A percentile compares a stretch with the other conserved stretches of the same genome.
Evolutionary conservation across 192 early-diverging fungal genomes (phyloP).

Genomic region (Linnemannia hyalina): DNA sequence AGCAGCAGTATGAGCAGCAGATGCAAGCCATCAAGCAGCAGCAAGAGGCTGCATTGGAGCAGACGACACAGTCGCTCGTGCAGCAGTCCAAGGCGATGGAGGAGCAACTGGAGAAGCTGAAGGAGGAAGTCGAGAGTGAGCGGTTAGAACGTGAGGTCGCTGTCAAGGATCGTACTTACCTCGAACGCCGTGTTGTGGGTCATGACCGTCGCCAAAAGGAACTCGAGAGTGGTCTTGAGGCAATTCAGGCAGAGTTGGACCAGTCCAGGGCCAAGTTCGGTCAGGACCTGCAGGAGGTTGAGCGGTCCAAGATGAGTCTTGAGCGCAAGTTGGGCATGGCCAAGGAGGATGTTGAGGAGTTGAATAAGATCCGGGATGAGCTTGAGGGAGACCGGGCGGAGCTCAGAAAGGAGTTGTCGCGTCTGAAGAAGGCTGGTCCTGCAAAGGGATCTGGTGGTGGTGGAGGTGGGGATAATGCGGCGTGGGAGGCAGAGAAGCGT

Average conservation of each 20-base stretch:
- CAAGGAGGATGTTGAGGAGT: slow-evolving; percentile 49
- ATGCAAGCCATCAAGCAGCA: slow-evolving; percentile 39
- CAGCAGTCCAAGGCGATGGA: slow-evolving; percentile 10
- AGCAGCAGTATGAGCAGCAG: slow-evolving; percentile 7
- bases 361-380: slow-evolving; percentile 53
- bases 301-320: slow-evolving; percentile 40
- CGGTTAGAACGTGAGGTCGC: slow-evolving; percentile 44
- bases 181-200: slow-evolving; percentile 43
- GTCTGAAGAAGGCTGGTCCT: slow-evolving; percentile 40
- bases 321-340: slow-evolving; percentile 53
- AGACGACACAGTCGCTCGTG: slow-evolving; percentile 2
- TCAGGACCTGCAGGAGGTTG: slow-evolving; percentile 47
- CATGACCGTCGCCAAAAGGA: slow-evolving; percentile 51
- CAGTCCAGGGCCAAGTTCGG: slow-evolving; percentile 38
- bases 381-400: slow-evolving; percentile 40
- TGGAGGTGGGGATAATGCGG: slow-evolving; percentile 15
- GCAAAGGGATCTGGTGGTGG: neutral
- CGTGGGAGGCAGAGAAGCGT: slow-evolving; percentile 40
- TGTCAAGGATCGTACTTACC: slow-evolving; percentile 46
- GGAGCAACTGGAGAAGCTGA: slow-evolving; percentile 44
- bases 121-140: slow-evolving; percentile 33
- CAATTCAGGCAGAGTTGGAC: slow-evolving; percentile 32
- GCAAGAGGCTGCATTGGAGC: slow-evolving; percentile 17
- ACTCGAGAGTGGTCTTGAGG: slow-evolving; percentile 36
- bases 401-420: slow-evolving; percentile 24